Evolutionary conservation across 257 asterid genomes (phyloP).

Genomic region (Marsdenia floribunda): DNA sequence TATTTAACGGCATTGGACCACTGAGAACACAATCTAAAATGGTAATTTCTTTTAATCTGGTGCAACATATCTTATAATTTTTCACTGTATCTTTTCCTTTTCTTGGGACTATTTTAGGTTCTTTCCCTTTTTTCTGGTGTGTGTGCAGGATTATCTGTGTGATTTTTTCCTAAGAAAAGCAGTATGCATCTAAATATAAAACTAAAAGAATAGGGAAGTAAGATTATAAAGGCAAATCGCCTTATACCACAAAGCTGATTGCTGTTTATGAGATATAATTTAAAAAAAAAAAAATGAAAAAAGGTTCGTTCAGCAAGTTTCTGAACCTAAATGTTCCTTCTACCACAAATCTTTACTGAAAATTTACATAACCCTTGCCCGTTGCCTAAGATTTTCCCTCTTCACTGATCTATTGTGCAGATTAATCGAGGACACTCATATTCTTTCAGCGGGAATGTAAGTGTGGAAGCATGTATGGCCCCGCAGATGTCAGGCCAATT

Average conservation of each 20-base stretch:
- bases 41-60: constrained; percentile 40
- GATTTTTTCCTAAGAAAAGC: background rate
- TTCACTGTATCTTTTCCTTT: background rate
- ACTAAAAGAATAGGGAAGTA: background rate
- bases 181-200: background rate
- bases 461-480: constrained; percentile 75
- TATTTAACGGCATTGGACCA: constrained; percentile 90
- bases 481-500: constrained; percentile 60
- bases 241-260: background rate
- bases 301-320: background rate
- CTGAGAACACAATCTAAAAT: constrained; percentile 87
- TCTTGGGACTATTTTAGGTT: background rate
- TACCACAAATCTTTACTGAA: background rate
- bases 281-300: no score
- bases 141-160: background rate
- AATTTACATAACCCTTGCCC: background rate
- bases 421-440: constrained; percentile 73
- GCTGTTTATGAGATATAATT: background rate
- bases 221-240: background rate
- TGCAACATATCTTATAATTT: constrained; percentile 5
- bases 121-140: background rate
- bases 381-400: background rate
- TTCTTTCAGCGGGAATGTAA: constrained; percentile 68
- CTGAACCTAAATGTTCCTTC: background rate
- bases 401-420: constrained; percentile 35